Evolutionary conservation across 352 stramenopile genomes (phyloP).

Genomic region (Phytophthora melonis): DNA sequence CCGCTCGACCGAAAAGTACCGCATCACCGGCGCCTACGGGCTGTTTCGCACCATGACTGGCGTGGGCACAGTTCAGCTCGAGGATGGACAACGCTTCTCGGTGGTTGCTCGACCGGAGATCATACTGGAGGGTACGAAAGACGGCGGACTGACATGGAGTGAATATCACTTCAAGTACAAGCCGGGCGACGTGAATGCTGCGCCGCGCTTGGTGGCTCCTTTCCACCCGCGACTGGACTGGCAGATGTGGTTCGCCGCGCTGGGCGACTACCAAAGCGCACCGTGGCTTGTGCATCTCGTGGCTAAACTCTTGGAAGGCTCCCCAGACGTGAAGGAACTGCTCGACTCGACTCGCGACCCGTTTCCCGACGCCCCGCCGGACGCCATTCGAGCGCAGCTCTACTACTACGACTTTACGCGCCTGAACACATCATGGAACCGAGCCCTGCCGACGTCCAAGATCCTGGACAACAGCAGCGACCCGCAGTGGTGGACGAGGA

Average conservation of each 20-base stretch:
- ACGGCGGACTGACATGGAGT: conserved; percentile 67
- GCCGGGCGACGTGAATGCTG: conserved; percentile 58
- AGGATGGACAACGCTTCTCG: conserved; percentile 40
- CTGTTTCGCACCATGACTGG: conserved; percentile 93
- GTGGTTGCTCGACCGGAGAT: conserved; percentile 91
- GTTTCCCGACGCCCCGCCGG: conserved; percentile 51
- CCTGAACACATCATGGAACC: conserved; percentile 68
- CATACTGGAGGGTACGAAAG: conserved; percentile 80
- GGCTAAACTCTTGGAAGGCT: conserved; percentile 81
- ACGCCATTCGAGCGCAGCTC: conserved; percentile 64
- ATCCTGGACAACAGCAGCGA: conserved; percentile 39
- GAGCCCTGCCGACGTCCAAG: conserved; percentile 35
- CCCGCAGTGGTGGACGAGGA: conserved; percentile 58
- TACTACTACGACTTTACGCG: conserved; percentile 93
- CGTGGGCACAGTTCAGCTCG: conserved; percentile 60
- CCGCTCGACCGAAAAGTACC: conserved; percentile 39
- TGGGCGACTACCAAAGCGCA: conserved; percentile 81
- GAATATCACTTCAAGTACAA: conserved; percentile 91
- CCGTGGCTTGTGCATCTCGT: conserved; percentile 91
- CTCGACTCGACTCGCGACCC: conserved; percentile 68
- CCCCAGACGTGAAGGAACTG: conserved; percentile 65
- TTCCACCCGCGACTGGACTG: conserved; percentile 89
- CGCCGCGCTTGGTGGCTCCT: conserved; percentile 49
- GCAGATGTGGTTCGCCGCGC: conserved; percentile 94
- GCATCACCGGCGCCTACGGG: conserved; percentile 79